phyloP scores from a whole-genome alignment of 176 grass and related monocot genomes.

The Carex scoparia region DNA sequence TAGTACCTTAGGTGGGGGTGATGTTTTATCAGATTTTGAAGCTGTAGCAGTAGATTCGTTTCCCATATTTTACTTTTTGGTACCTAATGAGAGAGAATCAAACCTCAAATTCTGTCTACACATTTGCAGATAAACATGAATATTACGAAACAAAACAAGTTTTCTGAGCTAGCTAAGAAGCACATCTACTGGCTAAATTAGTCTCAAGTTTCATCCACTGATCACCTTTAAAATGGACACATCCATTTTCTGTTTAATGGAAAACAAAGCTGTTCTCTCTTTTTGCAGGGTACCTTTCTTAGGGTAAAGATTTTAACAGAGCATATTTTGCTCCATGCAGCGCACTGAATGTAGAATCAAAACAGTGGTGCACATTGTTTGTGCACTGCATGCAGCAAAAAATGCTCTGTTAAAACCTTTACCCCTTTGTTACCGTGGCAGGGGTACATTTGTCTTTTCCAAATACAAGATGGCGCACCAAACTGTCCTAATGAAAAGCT shows the following conservation, averaged over 20 bases:
- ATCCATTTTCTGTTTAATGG: neutral
- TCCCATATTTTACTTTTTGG: conserved; percentile 36
- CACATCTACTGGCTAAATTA: neutral
- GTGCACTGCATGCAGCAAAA: no score
- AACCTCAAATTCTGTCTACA: neutral
- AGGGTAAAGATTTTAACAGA: neutral
- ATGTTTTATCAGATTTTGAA: conserved; percentile 53
- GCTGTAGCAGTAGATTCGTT: conserved; percentile 49
- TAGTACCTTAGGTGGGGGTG: conserved; percentile 62
- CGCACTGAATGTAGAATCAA: no score
- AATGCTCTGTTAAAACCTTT: no score
- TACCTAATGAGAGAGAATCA: conserved; percentile 18
- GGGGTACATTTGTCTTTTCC: conserved; percentile 5
- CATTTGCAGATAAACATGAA: neutral
- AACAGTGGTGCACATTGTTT: no score
- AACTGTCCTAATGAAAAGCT: conserved; percentile 10
- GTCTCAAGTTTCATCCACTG: neutral
- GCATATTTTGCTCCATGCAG: no score
- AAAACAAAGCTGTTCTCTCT: no score
- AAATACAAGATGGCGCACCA: neutral
- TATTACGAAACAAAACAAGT: neutral
- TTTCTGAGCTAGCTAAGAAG: neutral
- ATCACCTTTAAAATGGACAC: neutral
- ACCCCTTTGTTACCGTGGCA: neutral
- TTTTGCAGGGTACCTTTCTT: no score